A percentile compares a stretch with the other conserved stretches of the same genome.
phyloP scores from a whole-genome alignment of 805 yeast species.

The baker's yeast (Saccharomyces cerevisiae) region DNA sequence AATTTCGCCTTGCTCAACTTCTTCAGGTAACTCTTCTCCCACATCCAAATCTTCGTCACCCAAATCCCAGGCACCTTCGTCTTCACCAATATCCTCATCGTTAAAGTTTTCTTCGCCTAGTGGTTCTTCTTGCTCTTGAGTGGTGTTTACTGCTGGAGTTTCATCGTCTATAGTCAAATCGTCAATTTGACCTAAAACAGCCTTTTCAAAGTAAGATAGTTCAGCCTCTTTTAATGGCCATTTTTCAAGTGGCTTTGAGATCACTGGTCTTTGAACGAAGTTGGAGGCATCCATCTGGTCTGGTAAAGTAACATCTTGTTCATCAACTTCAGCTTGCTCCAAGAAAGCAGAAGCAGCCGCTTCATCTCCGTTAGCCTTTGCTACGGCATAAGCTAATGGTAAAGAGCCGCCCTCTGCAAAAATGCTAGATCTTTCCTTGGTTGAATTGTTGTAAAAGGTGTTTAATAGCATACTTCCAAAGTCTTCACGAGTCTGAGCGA shows the following conservation, averaged over 20 bases:
- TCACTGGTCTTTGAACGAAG: constrained; percentile 41
- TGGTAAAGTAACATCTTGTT: constrained; percentile 59
- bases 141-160: constrained; percentile 19
- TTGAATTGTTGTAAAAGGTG: constrained; percentile 66
- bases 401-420: constrained; percentile 71
- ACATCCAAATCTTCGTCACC: constrained; percentile 74
- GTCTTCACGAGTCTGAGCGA: constrained; percentile 85
- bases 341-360: constrained; percentile 67
- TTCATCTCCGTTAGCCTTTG: constrained; percentile 74
- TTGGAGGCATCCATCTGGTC: constrained; percentile 36
- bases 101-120: constrained; percentile 32
- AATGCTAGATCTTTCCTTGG: constrained; percentile 64
- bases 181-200: constrained; percentile 70
- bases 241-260: constrained; percentile 39
- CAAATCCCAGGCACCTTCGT: constrained; percentile 71
- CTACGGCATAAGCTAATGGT: constrained; percentile 89
- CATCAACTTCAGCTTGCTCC: constrained; percentile 58
- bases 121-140: constrained; percentile 30
- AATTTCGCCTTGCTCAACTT: constrained; percentile 36
- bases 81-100: constrained; percentile 41
- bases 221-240: constrained; percentile 81
- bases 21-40: constrained; percentile 43
- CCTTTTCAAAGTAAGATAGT: constrained; percentile 77
- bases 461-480: constrained; percentile 73
- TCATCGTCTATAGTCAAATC: constrained; percentile 42